These are phyloP conservation scores for Panicum hallii DNA, from an alignment of 202 grass and related monocot genomes.

Conservation along the genomic window DNA sequence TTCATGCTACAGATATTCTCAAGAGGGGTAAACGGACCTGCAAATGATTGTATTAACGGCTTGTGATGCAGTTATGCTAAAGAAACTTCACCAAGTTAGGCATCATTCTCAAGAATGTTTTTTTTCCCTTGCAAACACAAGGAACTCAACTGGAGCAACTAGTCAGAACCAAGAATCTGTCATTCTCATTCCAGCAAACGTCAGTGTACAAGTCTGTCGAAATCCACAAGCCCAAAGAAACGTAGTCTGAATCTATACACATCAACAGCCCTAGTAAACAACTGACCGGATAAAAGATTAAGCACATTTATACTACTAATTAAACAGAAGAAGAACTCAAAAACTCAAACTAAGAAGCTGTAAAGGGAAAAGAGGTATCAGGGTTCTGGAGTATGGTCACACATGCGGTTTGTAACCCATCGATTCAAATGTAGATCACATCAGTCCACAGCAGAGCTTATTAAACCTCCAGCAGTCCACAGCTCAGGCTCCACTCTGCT, in stretches of 20 bases:
- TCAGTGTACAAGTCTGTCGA: constrained; percentile 34
- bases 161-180: constrained; percentile 43
- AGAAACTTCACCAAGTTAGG: not conserved
- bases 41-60: not conserved
- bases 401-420: not conserved
- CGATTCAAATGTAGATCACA: not conserved
- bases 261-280: constrained; percentile 50
- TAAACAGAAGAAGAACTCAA: constrained; percentile 26
- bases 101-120: not conserved
- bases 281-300: constrained; percentile 39
- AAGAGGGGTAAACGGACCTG: not conserved
- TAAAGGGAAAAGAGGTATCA: not conserved
- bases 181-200: constrained; percentile 43
- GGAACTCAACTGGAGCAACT: not conserved
- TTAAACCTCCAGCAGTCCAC: not conserved
- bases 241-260: constrained; percentile 47
- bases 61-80: not conserved
- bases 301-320: not conserved
- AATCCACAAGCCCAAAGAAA: constrained; percentile 38
- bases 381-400: not conserved
- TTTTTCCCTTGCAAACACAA: not conserved
- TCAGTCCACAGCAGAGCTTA: no score
- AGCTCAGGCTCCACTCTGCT: not conserved
- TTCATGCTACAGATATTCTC: not conserved
- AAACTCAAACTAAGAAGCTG: constrained; percentile 42